Percentiles rank a stretch among this genome's conserved stretches.
Conservation (phyloP, 2,329 filamentous ascomycete species). For the Purpureocillium lavendulum region DNA sequence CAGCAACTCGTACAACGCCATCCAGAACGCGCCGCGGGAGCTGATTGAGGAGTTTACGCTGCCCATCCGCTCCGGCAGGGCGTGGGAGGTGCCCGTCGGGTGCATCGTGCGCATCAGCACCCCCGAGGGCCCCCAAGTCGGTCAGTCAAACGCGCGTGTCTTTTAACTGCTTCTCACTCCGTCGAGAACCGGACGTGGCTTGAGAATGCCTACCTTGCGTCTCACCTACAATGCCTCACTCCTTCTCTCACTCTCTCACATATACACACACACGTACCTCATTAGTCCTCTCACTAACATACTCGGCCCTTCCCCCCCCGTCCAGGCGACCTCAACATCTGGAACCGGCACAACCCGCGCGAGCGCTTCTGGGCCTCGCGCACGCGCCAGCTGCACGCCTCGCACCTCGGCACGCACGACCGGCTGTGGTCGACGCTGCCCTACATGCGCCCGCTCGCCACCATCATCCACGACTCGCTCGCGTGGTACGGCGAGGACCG, state of each 20-base stretch:
- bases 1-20: slow-evolving; percentile 46
- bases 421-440: slow-evolving; percentile 72
- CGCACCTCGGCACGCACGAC: slow-evolving; percentile 64
- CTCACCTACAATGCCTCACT: not conserved
- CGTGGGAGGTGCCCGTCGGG: slow-evolving; percentile 63
- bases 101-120: slow-evolving; percentile 66
- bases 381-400: slow-evolving; percentile 69
- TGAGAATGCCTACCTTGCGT: too few species aligned
- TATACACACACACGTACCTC: too few species aligned
- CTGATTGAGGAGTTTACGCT: slow-evolving; percentile 49
- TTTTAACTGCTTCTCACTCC: too few species aligned
- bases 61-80: slow-evolving; percentile 64
- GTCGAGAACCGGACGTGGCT: too few species aligned
- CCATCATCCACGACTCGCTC: slow-evolving; percentile 62
- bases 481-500: slow-evolving; percentile 50
- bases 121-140: slow-evolving; percentile 69
- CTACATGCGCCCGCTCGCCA: slow-evolving; percentile 66
- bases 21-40: slow-evolving; percentile 40
- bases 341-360: slow-evolving; percentile 66
- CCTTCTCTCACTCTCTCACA: too few species aligned
- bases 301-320: not conserved
- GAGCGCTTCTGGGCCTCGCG: slow-evolving; percentile 77
- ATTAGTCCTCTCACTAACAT: too few species aligned
- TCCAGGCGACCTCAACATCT: slow-evolving; percentile 70
- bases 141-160: slow-evolving; percentile 18